Conservation (phyloP, 2,329 filamentous ascomycete species). For the Colletotrichum sp. region DNA sequence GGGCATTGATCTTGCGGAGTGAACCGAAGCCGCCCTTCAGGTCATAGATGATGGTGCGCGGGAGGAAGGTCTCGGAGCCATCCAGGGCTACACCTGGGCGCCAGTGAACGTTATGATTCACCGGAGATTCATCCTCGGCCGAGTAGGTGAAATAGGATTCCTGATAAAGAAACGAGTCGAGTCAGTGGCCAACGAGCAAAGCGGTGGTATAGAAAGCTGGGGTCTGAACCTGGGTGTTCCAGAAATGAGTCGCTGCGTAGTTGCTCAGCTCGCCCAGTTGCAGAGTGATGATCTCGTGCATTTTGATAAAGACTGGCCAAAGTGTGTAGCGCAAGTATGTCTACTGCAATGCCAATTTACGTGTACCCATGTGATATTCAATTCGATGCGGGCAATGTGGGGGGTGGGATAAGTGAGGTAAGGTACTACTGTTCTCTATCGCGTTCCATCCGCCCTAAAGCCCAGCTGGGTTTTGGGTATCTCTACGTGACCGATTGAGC, state of each 20-base stretch:
- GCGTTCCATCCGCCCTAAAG: background rate
- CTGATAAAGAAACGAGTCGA: conserved; percentile 47
- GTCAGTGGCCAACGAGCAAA: background rate
- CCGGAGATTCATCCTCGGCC: conserved; percentile 65
- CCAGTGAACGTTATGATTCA: conserved; percentile 90
- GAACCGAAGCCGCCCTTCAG: conserved; percentile 93
- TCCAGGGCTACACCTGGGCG: conserved; percentile 81
- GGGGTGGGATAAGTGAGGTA: background rate
- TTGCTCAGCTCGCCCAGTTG: conserved; percentile 95
- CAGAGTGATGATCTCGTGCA: conserved; percentile 95
- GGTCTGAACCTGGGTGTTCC: conserved; percentile 80
- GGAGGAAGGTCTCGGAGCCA: conserved; percentile 90
- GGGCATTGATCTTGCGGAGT: conserved; percentile 82
- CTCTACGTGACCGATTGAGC: background rate
- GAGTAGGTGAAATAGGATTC: conserved; percentile 97
- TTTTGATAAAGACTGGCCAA: conserved; percentile 39
- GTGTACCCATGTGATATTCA: background rate
- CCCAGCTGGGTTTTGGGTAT: background rate
- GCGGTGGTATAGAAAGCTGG: background rate
- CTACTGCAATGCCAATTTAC: background rate
- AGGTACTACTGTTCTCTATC: background rate
- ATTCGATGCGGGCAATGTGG: background rate
- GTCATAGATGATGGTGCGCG: conserved; percentile 91
- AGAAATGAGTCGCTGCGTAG: conserved; percentile 94
- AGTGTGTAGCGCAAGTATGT: background rate